Base-by-base conservation (phyloP, 441 rosid species). In the Bocquillonia castaneifolia region DNA sequence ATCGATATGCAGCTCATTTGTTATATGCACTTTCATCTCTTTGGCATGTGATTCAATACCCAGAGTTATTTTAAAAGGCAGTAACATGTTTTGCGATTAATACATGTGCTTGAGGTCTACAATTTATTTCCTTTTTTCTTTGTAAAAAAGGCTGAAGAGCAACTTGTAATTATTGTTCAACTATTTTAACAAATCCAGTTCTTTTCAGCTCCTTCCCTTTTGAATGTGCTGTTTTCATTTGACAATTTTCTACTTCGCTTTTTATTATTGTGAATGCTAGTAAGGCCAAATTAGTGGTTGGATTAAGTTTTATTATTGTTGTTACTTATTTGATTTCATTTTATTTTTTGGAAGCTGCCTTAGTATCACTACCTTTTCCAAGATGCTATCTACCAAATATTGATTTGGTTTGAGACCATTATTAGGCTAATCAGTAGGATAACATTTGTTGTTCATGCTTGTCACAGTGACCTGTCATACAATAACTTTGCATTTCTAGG, bases 391-490 rank as follows among this genome's bases (percentile, higher is more conserved):
- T 5, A 3, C 37, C 15, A 37, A 42, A 10, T 6, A 64, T 50
- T n/a, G 13, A 14, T 25, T 39, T 22, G 28, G 1, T 23, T 64
- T 22, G 17, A 51, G 34, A 32, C 23, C 1, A 22, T 37, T 50
- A 14, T 52, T 34, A 50, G 5, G 32, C 39, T 2, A 31, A n/a
- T 2, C 32, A 0, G 0, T 29, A 31, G 17, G 25, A 5, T 32
- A 6, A 68, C 42, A 18, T 48, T 59, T 31, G 10, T 67, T 34
- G 64, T 71, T 39, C 7, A 64, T 76, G 51, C 61, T 74, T 75
- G 61, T 31, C 78, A 76, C 91, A 91, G 99, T 52, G 99, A 93
- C 79, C 85, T 93, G 69, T 89, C 99, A 2, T 93, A 88, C 80
- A 93, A 93, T 71, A 78, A 88, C 84, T 90, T 93, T 61, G 68